Percentiles rank a stretch among this genome's conserved stretches.
Evolutionary conservation across 2,329 filamentous ascomycete species (phyloP).

Genomic region (Phialocephala sp.): DNA sequence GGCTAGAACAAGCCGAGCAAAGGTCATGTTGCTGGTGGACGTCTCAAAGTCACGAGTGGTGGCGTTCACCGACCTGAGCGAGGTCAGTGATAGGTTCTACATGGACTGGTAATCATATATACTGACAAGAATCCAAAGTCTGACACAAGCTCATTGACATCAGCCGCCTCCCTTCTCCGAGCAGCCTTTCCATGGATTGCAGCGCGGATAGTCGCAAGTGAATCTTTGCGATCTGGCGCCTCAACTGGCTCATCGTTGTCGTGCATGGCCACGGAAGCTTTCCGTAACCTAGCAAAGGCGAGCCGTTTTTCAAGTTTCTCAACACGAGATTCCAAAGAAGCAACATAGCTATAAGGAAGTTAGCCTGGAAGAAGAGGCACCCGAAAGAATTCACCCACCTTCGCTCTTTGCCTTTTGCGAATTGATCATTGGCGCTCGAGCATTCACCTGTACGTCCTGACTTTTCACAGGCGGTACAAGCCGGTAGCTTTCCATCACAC

Average conservation of each 20-base stretch:
- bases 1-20: conserved; percentile 86
- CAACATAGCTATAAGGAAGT: conserved; percentile 72
- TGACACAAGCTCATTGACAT: conserved; percentile 90
- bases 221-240: conserved; percentile 65
- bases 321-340: conserved; percentile 88
- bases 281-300: conserved; percentile 71
- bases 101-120: conserved; percentile 19
- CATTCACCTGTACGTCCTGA: conserved; percentile 86
- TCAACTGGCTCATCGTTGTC: conserved; percentile 58
- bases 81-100: conserved; percentile 19
- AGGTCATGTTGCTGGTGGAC: conserved; percentile 87
- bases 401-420: conserved; percentile 91
- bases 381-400: conserved; percentile 59
- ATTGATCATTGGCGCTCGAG: conserved; percentile 94
- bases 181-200: conserved; percentile 69
- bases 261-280: conserved; percentile 70
- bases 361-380: conserved; percentile 27
- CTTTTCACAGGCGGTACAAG: conserved; percentile 94
- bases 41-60: conserved; percentile 94
- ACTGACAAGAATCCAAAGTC: conserved; percentile 89
- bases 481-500: conserved; percentile 95
- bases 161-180: conserved; percentile 74
- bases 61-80: conserved; percentile 81
- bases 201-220: conserved; percentile 64
- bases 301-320: conserved; percentile 86